These are phyloP conservation scores for Clitopilus hobsonii DNA, from an alignment of 768 basidiomycete genomes.

Conservation along the genomic window DNA sequence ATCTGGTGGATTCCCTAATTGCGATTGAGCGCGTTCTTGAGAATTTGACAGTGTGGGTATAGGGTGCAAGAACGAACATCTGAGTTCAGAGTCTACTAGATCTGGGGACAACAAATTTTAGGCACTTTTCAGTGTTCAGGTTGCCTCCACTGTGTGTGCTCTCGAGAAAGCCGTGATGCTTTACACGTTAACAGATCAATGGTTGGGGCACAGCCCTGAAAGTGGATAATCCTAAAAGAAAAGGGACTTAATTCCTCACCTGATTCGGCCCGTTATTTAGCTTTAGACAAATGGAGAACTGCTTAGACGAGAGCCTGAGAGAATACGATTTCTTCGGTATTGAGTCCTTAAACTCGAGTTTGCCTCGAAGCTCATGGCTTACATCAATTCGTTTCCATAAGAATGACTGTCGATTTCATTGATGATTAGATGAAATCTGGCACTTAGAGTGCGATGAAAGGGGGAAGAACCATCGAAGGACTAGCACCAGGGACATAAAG, in stretches of 20 bases:
- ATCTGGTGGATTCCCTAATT: not conserved
- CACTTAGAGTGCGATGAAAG: not conserved
- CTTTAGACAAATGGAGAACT: not conserved
- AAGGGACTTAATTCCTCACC: not conserved
- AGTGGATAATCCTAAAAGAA: not conserved
- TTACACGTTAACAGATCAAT: not conserved
- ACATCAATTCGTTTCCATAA: not conserved
- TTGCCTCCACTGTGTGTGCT: too few relatives aligned
- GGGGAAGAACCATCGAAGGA: not conserved
- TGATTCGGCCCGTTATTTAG: not conserved
- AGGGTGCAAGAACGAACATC: too few relatives aligned
- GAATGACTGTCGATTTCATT: slow-evolving; percentile 2
- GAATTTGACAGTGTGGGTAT: too few relatives aligned
- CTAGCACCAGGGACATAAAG: not conserved
- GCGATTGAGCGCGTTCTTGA: too few relatives aligned
- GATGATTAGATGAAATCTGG: slow-evolving; percentile 12
- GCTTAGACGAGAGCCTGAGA: not conserved
- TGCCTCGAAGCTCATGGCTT: not conserved
- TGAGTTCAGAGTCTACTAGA: too few relatives aligned
- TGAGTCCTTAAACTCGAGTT: too few relatives aligned
- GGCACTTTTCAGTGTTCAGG: too few relatives aligned
- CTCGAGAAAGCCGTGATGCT: not conserved
- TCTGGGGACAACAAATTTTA: too few relatives aligned
- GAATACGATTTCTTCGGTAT: not conserved
- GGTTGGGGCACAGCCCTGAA: not conserved